phyloP scores from a whole-genome alignment of 345 rosid species.

The Aurinia saxatilis region DNA sequence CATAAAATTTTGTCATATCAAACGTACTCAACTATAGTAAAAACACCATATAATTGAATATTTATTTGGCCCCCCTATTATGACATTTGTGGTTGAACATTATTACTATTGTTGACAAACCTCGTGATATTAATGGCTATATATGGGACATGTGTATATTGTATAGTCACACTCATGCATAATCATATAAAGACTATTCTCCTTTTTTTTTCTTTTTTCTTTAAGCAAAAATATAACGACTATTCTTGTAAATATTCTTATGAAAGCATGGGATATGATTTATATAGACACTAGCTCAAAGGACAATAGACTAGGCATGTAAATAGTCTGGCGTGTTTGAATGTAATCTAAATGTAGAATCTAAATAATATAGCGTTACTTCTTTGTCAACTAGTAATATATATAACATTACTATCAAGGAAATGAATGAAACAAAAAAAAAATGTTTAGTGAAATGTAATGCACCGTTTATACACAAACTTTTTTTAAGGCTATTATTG shows the following conservation, averaged over 20 bases:
- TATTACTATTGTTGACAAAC: slow-evolving; percentile 24
- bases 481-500: slow-evolving; percentile 5
- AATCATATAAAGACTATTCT: slow-evolving; percentile 3
- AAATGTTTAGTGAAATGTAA: neutral
- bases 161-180: slow-evolving; percentile 20
- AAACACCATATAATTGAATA: neutral
- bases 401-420: neutral
- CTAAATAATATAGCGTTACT: neutral
- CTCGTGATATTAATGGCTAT: slow-evolving; percentile 23
- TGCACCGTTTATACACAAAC: neutral
- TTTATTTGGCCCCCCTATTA: slow-evolving; percentile 22
- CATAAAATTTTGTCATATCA: neutral
- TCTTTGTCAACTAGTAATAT: too few species aligned
- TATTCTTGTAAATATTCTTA: too few species aligned
- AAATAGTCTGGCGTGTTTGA: neutral
- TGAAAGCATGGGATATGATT: slow-evolving; percentile 3
- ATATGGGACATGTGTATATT: slow-evolving; percentile 22
- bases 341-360: neutral
- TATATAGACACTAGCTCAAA: neutral
- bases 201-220: too few species aligned
- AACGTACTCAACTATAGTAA: slow-evolving; percentile 17
- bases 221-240: too few species aligned
- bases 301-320: neutral
- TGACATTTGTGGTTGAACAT: slow-evolving; percentile 29
- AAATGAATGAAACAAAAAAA: neutral